Conservation (phyloP, 2,329 filamentous ascomycete species). For the Aspergillus sp. region DNA sequence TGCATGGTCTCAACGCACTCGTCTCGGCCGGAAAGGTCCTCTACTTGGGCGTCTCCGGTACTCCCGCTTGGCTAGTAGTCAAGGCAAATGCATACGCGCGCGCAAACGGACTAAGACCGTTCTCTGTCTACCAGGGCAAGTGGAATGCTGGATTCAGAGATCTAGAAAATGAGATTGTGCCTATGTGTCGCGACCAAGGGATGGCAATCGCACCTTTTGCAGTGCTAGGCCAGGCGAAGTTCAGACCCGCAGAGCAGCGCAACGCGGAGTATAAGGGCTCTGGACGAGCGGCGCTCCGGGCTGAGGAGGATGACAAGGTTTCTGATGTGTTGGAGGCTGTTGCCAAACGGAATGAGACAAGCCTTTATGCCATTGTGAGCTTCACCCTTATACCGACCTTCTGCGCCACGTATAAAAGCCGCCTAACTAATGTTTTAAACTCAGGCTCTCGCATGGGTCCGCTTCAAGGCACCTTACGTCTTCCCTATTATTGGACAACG, state of each 20-base stretch:
- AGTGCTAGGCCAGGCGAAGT: conserved; percentile 9
- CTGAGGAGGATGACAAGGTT: conserved; percentile 9
- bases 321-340: conserved; percentile 16
- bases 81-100: conserved; percentile 18
- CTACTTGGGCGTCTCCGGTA: conserved; percentile 15
- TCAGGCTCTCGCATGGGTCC: conserved; percentile 53
- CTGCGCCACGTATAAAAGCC: background rate
- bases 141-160: conserved; percentile 14
- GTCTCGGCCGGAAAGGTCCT: conserved; percentile 13
- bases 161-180: conserved; percentile 14
- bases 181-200: conserved; percentile 18
- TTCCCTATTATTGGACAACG: conserved; percentile 57
- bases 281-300: conserved; percentile 1
- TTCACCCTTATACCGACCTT: background rate
- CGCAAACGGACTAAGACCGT: conserved; percentile 10
- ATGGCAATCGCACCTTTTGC: conserved; percentile 17
- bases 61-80: conserved; percentile 16
- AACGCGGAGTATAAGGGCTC: background rate
- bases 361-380: conserved; percentile 13
- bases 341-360: conserved; percentile 6
- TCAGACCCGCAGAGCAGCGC: conserved; percentile 4
- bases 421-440: background rate
- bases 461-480: conserved; percentile 55
- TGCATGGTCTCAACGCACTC: conserved; percentile 16
- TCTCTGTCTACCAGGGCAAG: conserved; percentile 14